Conservation (phyloP, 768 basidiomycete genomes). For the Phylloporus rhodoxanthus region DNA sequence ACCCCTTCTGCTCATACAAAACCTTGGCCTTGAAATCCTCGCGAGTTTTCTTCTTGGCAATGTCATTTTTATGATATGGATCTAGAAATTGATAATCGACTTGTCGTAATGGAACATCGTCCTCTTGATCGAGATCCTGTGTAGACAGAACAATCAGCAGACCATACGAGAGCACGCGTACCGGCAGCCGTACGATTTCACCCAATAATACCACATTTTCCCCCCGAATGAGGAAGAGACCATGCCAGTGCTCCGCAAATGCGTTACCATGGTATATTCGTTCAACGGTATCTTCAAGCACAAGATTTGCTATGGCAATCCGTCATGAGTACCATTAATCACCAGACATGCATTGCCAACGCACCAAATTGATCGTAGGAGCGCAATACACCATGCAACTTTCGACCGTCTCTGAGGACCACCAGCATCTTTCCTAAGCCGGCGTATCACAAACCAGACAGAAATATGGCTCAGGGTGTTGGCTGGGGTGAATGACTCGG, state of each 20-base stretch:
- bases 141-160: slow-evolving; percentile 2
- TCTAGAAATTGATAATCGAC: slow-evolving; percentile 68
- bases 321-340: slow-evolving; percentile 1
- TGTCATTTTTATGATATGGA: slow-evolving; percentile 66
- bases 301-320: slow-evolving; percentile 78
- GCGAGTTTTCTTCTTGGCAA: slow-evolving; percentile 67
- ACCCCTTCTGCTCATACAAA: slow-evolving; percentile 79
- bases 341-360: slow-evolving; percentile 16
- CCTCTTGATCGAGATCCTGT: slow-evolving; percentile 90
- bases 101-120: slow-evolving; percentile 73
- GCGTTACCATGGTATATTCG: slow-evolving; percentile 85
- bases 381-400: slow-evolving; percentile 90
- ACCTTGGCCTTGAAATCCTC: slow-evolving; percentile 82
- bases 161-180: slow-evolving; percentile 1
- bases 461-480: slow-evolving; percentile 40
- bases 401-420: slow-evolving; percentile 91
- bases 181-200: slow-evolving; percentile 72
- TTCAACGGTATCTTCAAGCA: slow-evolving; percentile 93
- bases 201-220: slow-evolving; percentile 97
- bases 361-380: slow-evolving; percentile 99
- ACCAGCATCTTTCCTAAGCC: slow-evolving; percentile 95
- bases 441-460: slow-evolving; percentile 17
- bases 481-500: slow-evolving; percentile 45
- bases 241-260: slow-evolving; percentile 84
- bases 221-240: slow-evolving; percentile 91